These are phyloP conservation scores for Tilletiaria anomala DNA, from an alignment of 1,284 basidiomycete species.

Conservation along the genomic window DNA sequence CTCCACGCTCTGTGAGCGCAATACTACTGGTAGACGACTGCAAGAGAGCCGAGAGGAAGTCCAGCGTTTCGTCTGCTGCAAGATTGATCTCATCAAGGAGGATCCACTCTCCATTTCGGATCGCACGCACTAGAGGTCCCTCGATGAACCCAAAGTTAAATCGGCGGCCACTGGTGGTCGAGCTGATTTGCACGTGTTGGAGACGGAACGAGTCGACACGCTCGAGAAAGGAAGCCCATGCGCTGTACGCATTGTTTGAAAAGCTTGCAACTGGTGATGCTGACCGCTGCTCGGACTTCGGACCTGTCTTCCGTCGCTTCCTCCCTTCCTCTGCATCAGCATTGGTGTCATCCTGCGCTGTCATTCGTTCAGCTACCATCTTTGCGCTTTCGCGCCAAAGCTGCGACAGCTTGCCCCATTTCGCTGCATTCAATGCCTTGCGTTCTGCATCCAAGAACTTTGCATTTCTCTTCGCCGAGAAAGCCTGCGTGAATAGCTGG, in stretches of 20 bases:
- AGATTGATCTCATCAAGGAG: conserved; percentile 93
- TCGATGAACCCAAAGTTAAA: conserved; percentile 74
- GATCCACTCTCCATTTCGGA: conserved; percentile 83
- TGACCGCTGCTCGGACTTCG: background rate
- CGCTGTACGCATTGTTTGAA: background rate
- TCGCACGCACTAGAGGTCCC: conserved; percentile 82
- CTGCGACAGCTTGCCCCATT: conserved; percentile 69
- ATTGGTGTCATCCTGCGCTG: background rate
- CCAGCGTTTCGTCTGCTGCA: conserved; percentile 83
- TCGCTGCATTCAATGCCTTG: conserved; percentile 65
- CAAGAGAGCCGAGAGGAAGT: conserved; percentile 74
- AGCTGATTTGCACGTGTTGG: no score
- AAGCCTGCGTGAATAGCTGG: conserved; percentile 71
- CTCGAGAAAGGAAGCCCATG: background rate
- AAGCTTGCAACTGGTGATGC: background rate
- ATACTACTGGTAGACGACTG: conserved; percentile 75
- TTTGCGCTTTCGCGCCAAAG: conserved; percentile 69
- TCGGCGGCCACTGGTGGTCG: no score
- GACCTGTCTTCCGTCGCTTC: conserved; percentile 1
- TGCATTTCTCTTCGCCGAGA: conserved; percentile 78
- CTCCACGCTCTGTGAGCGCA: conserved; percentile 83
- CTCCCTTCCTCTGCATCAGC: background rate
- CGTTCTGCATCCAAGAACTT: conserved; percentile 70
- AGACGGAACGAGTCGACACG: conserved; percentile 59
- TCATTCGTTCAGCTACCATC: conserved; percentile 38